Base-by-base conservation (phyloP, 2,329 filamentous ascomycete genomes). In the Coleophoma crateriformis region DNA sequence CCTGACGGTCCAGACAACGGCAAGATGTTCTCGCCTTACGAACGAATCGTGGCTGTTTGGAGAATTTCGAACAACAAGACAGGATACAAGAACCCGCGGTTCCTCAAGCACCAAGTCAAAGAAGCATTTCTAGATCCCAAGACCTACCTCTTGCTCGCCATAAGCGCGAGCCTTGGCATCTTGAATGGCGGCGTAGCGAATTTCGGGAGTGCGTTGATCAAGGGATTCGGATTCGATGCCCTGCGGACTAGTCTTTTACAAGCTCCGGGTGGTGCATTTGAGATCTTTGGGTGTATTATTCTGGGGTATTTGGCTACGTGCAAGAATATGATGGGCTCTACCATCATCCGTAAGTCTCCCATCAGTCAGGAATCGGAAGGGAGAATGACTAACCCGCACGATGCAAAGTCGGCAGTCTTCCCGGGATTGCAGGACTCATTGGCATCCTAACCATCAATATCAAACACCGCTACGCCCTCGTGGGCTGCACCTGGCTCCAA, bases 141-240 rank as follows among this genome's bases (percentile, higher is more conserved):
- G 59, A 67, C 82, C 20, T 86, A 78, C 70, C 70, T 86, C 2
- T 67, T 87, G 2, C 74, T 75, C 8, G 58, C 85, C 19, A 85
- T 84, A 72, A 85, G 85, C 80, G 79, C 78, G 0, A 77, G 79
- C 1, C 81, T 81, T 12, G 17, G 37, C 7, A 48, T 42, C 1
- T 77, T 87, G 51, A 88, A 87, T 57, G 84, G 84, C 6, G 84
- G 83, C 3, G 79, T 87, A 8, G 78, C 76, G 14, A 84, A 83
- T 1, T 88, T 87, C 58, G 82, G 83, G 0, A 82, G 84, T 0
- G 68, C 87, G 1, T 86, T 88, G 51, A 83, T 88, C 0, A 81
- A 77, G 1, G 87, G 83, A 0, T 87, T 88, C 59, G 84, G 84
- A 50, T 87, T 76, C 67, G 72, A 71, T 38, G 72, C 77, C 0